Conservation (phyloP, 1,284 basidiomycete genomes). For the Fomitopsis schrenkii region DNA sequence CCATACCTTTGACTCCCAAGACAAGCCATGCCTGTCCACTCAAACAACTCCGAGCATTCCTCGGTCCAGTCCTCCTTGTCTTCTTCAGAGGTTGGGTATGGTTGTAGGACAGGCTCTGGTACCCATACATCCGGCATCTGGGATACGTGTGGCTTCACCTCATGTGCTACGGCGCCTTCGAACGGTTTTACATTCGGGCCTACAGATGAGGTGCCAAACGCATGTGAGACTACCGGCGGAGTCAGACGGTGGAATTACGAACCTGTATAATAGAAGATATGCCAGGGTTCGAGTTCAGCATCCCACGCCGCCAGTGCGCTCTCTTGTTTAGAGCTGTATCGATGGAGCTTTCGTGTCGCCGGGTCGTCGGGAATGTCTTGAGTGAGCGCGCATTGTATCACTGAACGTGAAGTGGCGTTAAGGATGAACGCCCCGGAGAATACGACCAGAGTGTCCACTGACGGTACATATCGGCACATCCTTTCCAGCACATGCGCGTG, state of each 20-base stretch:
- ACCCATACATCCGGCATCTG: conserved; percentile 21
- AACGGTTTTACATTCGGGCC: neutral
- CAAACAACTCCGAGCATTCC: conserved; percentile 45
- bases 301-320: conserved; percentile 29
- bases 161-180: neutral
- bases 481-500: conserved; percentile 37
- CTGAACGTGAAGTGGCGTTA: conserved; percentile 23
- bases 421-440: neutral
- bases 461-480: conserved; percentile 45
- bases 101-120: conserved; percentile 30
- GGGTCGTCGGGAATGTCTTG: conserved; percentile 11
- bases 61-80: conserved; percentile 43
- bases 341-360: conserved; percentile 23
- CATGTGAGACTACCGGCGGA: neutral
- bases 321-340: conserved; percentile 30
- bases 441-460: conserved; percentile 13
- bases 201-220: neutral
- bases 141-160: conserved; percentile 10
- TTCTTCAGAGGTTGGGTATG: conserved; percentile 15
- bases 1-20: conserved; percentile 39
- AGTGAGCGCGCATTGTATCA: conserved; percentile 38
- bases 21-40: conserved; percentile 67
- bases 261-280: conserved; percentile 32
- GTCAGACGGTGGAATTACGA: neutral
- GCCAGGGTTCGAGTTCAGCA: conserved; percentile 35